Percentiles rank a stretch among this genome's conserved stretches.
Evolutionary conservation across 768 basidiomycete genomes (phyloP).

Genomic region (Suillus subalutaceus): DNA sequence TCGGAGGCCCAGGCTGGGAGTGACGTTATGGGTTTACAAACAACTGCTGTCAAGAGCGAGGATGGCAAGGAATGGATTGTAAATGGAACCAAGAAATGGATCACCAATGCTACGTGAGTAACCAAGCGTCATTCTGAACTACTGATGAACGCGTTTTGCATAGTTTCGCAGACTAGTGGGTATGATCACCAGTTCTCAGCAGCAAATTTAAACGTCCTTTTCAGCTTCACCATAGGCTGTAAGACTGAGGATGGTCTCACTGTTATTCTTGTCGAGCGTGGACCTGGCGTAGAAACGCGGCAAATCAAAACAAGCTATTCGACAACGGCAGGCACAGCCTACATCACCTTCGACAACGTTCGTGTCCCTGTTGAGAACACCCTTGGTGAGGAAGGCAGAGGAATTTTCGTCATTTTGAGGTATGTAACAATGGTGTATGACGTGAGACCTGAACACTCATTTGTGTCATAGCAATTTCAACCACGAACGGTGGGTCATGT

Average conservation of each 20-base stretch:
- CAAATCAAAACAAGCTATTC: slow-evolving; percentile 87
- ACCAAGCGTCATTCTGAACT: not conserved
- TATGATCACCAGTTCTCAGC: not conserved
- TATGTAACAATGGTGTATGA: slow-evolving; percentile 12
- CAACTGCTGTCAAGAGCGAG: slow-evolving; percentile 60
- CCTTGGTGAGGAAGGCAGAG: slow-evolving; percentile 63
- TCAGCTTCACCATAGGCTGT: slow-evolving; percentile 64
- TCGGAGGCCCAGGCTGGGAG: slow-evolving; percentile 76
- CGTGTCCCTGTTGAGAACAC: slow-evolving; percentile 88
- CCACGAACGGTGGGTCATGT: slow-evolving; percentile 94
- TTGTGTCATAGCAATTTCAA: slow-evolving; percentile 76
- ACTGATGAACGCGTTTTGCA: not conserved
- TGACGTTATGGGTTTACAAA: slow-evolving; percentile 67
- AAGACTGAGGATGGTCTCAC: slow-evolving; percentile 63
- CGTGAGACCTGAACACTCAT: not conserved
- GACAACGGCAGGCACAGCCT: slow-evolving; percentile 82
- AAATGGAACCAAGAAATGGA: slow-evolving; percentile 79
- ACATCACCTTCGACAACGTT: slow-evolving; percentile 82
- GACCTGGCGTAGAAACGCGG: slow-evolving; percentile 65
- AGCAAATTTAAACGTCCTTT: slow-evolving; percentile 21
- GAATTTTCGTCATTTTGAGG: slow-evolving; percentile 66
- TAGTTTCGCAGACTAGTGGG: slow-evolving; percentile 50
- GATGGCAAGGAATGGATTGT: slow-evolving; percentile 73
- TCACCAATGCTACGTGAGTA: slow-evolving; percentile 57
- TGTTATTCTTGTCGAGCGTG: slow-evolving; percentile 65